Base-by-base conservation (phyloP, 176 grass and related monocot genomes). In the Poa annua region DNA sequence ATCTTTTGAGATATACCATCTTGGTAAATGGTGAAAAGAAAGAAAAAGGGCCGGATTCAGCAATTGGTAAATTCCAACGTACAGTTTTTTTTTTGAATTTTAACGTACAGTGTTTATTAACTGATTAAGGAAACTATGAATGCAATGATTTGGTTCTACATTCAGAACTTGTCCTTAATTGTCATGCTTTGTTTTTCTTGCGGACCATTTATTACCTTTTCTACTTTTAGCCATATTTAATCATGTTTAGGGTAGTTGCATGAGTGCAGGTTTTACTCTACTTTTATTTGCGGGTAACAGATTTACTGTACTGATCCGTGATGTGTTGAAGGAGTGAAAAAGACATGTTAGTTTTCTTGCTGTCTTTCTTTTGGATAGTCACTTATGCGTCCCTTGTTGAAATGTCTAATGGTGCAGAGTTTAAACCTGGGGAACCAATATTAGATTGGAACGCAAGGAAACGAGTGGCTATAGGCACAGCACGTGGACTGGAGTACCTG, bases 391-490 rank as follows among this genome's bases (percentile, higher is more conserved):
- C 73, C 52, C 5, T 63, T 83, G 17, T 86, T 59, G 62, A 42
- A 25, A 32, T 64, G 61, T 33, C 35, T 32, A 35, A 16, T 8
- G 52, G n/a, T 85, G 69, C 86, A 97, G 95, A 98, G 4, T 98
- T 98, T 76, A 95, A 98, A 90, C 76, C 86, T 15, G 87, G 82
- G 48, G 92, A 98, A 57, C 79, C 92, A 88, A 91, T 95, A 52
- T 69, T 98, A 82, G 87, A 91, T 79, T 98, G 95, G 95, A 84
- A 90, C n/a, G 85, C 85, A 72, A 88, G 95, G 71, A 98, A 98
- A 84, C 84, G 90, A 63, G 88, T 98, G 75, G 92, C 95, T 72
- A 83, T 98, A 56, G 95, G 95, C 72, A 98, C 95, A 47, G 92
- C 95, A 22, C 90, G 92, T 70, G 95, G 95, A 13, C 76, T 98